Conservation (phyloP, 2,329 filamentous ascomycete genomes). For the Meredithiella fracta region DNA sequence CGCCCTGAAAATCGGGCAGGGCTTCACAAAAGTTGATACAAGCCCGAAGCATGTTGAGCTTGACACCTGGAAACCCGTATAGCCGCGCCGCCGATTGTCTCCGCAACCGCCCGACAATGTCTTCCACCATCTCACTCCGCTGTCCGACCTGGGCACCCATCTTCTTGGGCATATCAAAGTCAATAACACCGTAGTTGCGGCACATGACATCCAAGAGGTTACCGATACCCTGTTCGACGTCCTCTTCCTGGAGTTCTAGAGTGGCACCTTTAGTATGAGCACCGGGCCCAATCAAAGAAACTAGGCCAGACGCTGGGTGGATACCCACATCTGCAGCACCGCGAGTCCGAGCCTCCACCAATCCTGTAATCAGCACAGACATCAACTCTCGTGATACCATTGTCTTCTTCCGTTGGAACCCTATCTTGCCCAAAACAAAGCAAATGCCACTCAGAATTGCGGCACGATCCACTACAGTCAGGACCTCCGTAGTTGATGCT, state of each 20-base stretch:
- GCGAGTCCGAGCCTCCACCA: constrained; percentile 80
- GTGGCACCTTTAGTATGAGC: constrained; percentile 25
- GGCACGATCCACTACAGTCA: constrained; percentile 60
- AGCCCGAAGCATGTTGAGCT: constrained; percentile 72
- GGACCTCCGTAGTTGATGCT: constrained; percentile 43
- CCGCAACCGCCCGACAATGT: constrained; percentile 40
- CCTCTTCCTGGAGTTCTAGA: constrained; percentile 46
- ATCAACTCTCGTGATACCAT: constrained; percentile 79
- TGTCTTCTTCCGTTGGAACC: constrained; percentile 75
- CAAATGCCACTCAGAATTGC: constrained; percentile 74
- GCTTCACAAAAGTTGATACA: constrained; percentile 92
- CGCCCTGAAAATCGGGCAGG: constrained; percentile 75
- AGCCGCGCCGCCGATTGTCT: constrained; percentile 40
- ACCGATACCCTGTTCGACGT: constrained; percentile 50
- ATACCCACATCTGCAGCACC: constrained; percentile 94
- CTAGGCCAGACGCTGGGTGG: constrained; percentile 77
- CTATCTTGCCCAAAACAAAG: constrained; percentile 64
- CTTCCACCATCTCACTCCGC: constrained; percentile 29
- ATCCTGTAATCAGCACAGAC: constrained; percentile 61
- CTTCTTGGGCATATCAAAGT: constrained; percentile 24
- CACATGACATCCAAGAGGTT: constrained; percentile 44
- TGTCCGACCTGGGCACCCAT: constrained; percentile 16
- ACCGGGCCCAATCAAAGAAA: constrained; percentile 47
- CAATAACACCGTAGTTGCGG: constrained; percentile 47
- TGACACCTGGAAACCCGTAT: constrained; percentile 66